Conservation (phyloP, 2,329 filamentous ascomycete species). For the Sordariomycetes sp. region DNA sequence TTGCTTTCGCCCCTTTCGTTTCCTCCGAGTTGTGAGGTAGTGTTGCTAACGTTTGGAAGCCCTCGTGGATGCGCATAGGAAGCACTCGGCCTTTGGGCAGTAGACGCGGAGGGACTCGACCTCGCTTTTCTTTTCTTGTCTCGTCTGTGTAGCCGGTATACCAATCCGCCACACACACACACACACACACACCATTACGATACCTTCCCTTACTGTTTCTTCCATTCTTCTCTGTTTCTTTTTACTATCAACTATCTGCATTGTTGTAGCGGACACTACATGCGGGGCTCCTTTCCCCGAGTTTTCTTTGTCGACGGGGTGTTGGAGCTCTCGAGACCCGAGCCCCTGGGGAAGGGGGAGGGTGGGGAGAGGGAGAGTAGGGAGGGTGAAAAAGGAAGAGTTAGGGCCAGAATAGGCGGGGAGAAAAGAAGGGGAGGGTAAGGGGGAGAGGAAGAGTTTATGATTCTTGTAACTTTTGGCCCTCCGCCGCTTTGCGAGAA, state of each 20-base stretch:
- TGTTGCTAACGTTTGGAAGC: constrained; percentile 13
- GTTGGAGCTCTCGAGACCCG: background rate
- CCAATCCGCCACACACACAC: background rate
- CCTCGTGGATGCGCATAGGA: constrained; percentile 23
- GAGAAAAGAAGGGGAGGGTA: background rate
- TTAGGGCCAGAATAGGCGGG: too few relatives aligned
- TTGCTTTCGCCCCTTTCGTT: background rate
- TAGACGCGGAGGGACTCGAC: background rate
- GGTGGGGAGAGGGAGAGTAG: background rate
- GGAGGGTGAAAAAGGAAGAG: background rate
- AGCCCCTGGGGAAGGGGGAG: background rate
- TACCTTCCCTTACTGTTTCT: background rate
- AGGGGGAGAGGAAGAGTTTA: background rate
- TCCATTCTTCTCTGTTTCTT: constrained; percentile 1
- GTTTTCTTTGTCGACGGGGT: background rate
- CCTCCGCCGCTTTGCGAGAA: background rate
- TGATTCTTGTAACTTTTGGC: too few relatives aligned
- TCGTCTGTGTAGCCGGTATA: background rate
- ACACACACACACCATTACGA: background rate
- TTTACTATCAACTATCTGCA: constrained; percentile 4
- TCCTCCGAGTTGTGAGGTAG: background rate
- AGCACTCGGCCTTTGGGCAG: constrained; percentile 12
- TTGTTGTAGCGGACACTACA: background rate
- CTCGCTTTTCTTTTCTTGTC: background rate
- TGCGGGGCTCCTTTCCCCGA: background rate